Evolutionary conservation across 1,284 basidiomycete species (phyloP).

Genomic region (Austroboletus novae-zelandiae): DNA sequence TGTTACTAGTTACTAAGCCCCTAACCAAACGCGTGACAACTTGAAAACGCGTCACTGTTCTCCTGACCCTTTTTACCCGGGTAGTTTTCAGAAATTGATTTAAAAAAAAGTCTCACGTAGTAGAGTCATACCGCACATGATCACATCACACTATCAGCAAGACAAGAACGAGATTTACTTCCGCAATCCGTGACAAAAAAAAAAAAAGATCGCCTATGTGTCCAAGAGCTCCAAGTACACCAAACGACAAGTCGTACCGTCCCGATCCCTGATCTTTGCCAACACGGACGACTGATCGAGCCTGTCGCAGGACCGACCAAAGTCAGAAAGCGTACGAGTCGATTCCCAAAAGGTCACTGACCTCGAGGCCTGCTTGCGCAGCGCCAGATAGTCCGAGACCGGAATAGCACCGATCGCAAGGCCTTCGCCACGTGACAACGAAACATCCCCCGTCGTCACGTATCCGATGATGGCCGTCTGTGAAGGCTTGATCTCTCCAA

Average conservation of each 20-base stretch:
- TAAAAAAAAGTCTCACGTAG: too few species aligned
- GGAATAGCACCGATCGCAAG: slow-evolving; percentile 73
- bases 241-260: slow-evolving; percentile 43
- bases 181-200: too few species aligned
- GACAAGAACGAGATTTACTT: too few species aligned
- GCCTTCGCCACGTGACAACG: slow-evolving; percentile 71
- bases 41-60: too few species aligned
- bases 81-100: too few species aligned
- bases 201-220: too few species aligned
- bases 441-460: slow-evolving; percentile 77
- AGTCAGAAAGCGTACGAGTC: background rate
- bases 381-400: slow-evolving; percentile 50
- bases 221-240: slow-evolving; percentile 41
- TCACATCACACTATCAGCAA: too few species aligned
- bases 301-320: slow-evolving; percentile 8
- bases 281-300: slow-evolving; percentile 27
- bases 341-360: slow-evolving; percentile 22
- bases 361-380: slow-evolving; percentile 53
- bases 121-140: too few species aligned
- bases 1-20: too few species aligned
- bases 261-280: slow-evolving; percentile 49
- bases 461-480: slow-evolving; percentile 65
- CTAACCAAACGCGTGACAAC: too few species aligned
- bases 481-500: slow-evolving; percentile 40
- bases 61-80: too few species aligned